Evolutionary conservation across 352 stramenopile species (phyloP), one percentile per base, ranked within the genome.

Genomic region (Plasmopara viticola): DNA sequence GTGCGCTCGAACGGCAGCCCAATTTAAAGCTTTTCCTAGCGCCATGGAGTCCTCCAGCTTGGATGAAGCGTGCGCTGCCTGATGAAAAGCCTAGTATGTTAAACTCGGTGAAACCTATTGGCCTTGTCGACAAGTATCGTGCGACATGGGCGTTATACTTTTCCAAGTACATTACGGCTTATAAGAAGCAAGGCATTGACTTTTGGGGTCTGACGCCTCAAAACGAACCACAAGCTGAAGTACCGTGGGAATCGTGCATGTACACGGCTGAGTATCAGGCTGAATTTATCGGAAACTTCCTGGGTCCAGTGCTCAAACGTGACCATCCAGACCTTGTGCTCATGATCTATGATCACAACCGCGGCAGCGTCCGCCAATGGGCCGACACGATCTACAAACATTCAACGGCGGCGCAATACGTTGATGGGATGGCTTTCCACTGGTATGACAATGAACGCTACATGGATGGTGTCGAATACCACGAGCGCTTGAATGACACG

Each of bases 341-440:
- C 52, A 94, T 97, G 68, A 67, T 91, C 2, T 96, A 93, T 57
- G 90, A 97, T 52, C 82, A 97, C 69, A 95, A 97, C 58, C 90
- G 87, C n/a, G 78, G 64, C n/a, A 80, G 60, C 46, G 64, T 96
- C 25, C 56, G 55, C 8, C 56, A 91, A 13, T 95, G 85, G 83
- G 80, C 84, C 0, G 54, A 81, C 10, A 73, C 62, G 18, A 83
- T 91, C n/a, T 85, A 77, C 60, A 74, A 74, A 35, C 64, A 90
- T 50, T 61, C 72, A 0, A 72, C 63, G 13, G 81, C 74, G 0
- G 60, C 49, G 5, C 44, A 90, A 54, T 97, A 90, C 56, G 71
- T 97, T 6, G 83, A 95, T 18, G 91, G 90, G 34, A 90, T 96
- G 51, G 88, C 84, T n/a, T 94, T 95, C 64, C 91, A 97, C 66